Evolutionary conservation across 192 early-diverging fungal genomes (phyloP), one percentile per base, ranked within the genome.

Genomic region (Chytriomyces hyalinus): DNA sequence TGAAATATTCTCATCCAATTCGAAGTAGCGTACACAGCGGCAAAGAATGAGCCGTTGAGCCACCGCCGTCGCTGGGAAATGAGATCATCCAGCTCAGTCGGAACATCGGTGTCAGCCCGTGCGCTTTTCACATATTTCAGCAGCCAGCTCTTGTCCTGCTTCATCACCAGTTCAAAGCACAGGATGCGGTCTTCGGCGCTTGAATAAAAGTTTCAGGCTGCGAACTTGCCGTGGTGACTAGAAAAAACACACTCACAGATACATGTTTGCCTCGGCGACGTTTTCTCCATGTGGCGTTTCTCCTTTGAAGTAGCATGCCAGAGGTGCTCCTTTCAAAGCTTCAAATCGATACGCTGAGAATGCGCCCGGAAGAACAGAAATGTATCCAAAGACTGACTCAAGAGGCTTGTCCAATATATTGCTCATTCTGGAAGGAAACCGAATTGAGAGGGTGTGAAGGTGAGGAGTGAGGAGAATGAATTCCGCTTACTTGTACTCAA

Each of bases 381-480:
- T 98, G 84, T 96, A 96, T 44, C 96, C 96, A 88, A 95, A 96
- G 17, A 96, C 91, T 17, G 93, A 94, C 77, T 94, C 93, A 59
- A 94, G 84, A 43, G 92, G 90, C 70, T 94, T 94, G 75, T 93
- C 92, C n/a, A 94, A 80, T 68, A 92, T 92, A 75, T 87, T 89
- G 59, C 92, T 93, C 89, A 97, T 97, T 95, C 73, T 75, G 62
- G 9, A 51, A 90, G 26, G n/a, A 44, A 66, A 71, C 20, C 11
- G 6, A 51, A 36, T 36, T 36, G 36, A 36, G 36, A 13, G 20
- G n/a, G 36, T 36, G 36, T 57, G 13, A n/a, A 57, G 13, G 53
- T 57, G 53, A 57, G 53, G 13, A 61, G 15, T 61, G 20, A 51
- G 13, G 11, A 26, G 45, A 49, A 24, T 57, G 17, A 13, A 0